A percentile compares a stretch with the other conserved stretches of the same genome.
Evolutionary conservation across 352 stramenopile genomes (phyloP).

Genomic region (Phytophthora palmivora): DNA sequence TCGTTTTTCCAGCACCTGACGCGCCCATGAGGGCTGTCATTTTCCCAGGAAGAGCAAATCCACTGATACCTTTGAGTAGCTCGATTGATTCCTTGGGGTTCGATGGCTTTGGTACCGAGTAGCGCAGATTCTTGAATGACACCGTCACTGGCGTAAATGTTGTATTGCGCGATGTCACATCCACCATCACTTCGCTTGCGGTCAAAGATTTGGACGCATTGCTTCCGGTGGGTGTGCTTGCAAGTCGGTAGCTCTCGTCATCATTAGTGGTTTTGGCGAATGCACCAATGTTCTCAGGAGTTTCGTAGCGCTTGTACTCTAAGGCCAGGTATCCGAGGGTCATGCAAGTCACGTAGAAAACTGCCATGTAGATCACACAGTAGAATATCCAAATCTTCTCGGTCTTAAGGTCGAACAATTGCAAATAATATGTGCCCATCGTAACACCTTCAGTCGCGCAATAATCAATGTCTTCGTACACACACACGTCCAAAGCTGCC

Average conservation of each 20-base stretch:
- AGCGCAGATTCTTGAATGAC: constrained; percentile 27
- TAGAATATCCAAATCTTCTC: constrained; percentile 43
- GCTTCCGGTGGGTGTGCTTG: constrained; percentile 19
- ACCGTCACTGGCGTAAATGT: constrained; percentile 26
- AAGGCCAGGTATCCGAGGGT: constrained; percentile 43
- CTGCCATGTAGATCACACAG: constrained; percentile 42
- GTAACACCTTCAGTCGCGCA: constrained; percentile 34
- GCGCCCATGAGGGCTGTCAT: constrained; percentile 62
- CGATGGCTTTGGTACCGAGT: constrained; percentile 24
- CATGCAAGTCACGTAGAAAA: constrained; percentile 40
- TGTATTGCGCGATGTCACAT: constrained; percentile 23
- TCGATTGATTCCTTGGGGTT: constrained; percentile 35
- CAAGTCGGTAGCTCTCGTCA: constrained; percentile 23
- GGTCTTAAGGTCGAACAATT: constrained; percentile 41
- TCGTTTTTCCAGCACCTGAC: constrained; percentile 39
- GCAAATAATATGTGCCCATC: constrained; percentile 42
- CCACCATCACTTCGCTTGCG: constrained; percentile 30
- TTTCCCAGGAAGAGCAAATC: constrained; percentile 24
- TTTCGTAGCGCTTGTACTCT: constrained; percentile 41
- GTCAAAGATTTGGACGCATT: constrained; percentile 27
- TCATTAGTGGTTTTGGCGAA: constrained; percentile 15
- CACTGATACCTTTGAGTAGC: constrained; percentile 31
- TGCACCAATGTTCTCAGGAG: constrained; percentile 17
- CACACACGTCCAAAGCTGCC: constrained; percentile 41
- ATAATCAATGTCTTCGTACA: constrained; percentile 47